A percentile compares a stretch with the other conserved stretches of the same genome.
Evolutionary conservation across 2,329 filamentous ascomycete genomes (phyloP).

Genomic region (Penicillium sp.): DNA sequence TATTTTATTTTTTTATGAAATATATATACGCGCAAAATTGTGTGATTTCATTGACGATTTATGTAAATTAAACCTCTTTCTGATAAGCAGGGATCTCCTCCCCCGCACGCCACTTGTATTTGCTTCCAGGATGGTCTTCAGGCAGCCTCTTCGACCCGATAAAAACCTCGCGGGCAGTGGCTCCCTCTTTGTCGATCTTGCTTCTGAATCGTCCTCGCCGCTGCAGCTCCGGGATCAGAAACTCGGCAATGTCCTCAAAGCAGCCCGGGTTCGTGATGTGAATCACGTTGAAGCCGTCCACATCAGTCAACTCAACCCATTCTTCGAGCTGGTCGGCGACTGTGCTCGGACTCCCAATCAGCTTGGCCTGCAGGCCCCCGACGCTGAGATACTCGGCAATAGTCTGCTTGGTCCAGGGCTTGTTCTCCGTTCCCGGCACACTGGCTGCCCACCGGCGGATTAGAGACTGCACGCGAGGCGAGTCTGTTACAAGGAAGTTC

Average conservation of each 20-base stretch:
- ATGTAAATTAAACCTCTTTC: background rate
- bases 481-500: conserved; percentile 43
- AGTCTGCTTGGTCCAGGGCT: conserved; percentile 37
- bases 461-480: conserved; percentile 42
- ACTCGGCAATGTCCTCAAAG: conserved; percentile 22
- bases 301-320: conserved; percentile 20
- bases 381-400: conserved; percentile 34
- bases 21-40: no score
- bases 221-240: conserved; percentile 24
- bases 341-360: conserved; percentile 33
- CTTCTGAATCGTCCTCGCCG: conserved; percentile 36
- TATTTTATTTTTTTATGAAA: no score
- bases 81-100: conserved; percentile 30
- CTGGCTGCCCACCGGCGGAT: conserved; percentile 43
- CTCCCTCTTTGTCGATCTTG: conserved; percentile 33
- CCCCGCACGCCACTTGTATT: conserved; percentile 33
- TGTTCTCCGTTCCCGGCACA: conserved; percentile 37
- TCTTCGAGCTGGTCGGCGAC: conserved; percentile 35
- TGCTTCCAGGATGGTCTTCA: conserved; percentile 32
- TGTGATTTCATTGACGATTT: no score
- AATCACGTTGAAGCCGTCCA: conserved; percentile 23
- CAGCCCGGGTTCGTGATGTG: conserved; percentile 19
- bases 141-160: conserved; percentile 26
- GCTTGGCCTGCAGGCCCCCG: conserved; percentile 33
- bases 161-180: conserved; percentile 38